These are phyloP conservation scores for Podaxis carcinomalis DNA, from an alignment of 768 basidiomycete genomes.

Conservation along the genomic window DNA sequence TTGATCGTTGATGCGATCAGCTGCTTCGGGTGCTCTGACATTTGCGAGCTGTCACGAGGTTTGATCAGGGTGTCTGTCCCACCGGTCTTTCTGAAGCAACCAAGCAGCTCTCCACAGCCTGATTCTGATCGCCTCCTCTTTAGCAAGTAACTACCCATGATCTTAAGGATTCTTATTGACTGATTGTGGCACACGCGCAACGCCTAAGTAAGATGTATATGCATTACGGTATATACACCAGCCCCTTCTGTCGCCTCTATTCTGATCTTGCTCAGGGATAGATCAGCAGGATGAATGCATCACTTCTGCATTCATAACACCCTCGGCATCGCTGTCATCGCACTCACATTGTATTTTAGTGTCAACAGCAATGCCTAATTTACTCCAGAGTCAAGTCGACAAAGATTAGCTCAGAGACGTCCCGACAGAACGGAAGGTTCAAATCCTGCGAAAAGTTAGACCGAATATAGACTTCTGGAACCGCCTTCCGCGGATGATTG, in stretches of 20 bases:
- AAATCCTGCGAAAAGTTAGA: conserved; percentile 14
- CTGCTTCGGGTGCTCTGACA: conserved; percentile 19
- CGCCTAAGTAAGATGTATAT: conserved; percentile 15
- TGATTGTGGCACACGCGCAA: conserved; percentile 34
- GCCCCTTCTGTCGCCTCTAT: background rate
- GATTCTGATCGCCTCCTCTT: conserved; percentile 26
- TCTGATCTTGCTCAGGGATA: background rate
- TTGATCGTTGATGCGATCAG: conserved; percentile 20
- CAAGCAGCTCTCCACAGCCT: conserved; percentile 24
- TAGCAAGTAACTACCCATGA: conserved; percentile 18
- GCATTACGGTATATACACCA: background rate
- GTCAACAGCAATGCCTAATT: conserved; percentile 2
- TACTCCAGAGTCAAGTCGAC: conserved; percentile 13
- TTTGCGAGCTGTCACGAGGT: conserved; percentile 28
- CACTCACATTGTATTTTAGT: background rate
- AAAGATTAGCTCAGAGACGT: conserved; percentile 34
- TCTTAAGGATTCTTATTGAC: conserved; percentile 21
- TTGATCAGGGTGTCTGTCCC: conserved; percentile 27
- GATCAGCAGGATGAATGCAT: background rate
- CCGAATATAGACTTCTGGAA: conserved; percentile 31
- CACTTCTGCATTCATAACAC: conserved; percentile 7
- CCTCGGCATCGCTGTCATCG: conserved; percentile 1
- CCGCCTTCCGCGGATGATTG: conserved; percentile 49
- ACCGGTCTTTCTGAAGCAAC: conserved; percentile 20
- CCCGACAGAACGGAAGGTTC: conserved; percentile 39